phyloP scores from a whole-genome alignment of 2,329 filamentous ascomycete genomes.

The Aspergillus viridinutans region DNA sequence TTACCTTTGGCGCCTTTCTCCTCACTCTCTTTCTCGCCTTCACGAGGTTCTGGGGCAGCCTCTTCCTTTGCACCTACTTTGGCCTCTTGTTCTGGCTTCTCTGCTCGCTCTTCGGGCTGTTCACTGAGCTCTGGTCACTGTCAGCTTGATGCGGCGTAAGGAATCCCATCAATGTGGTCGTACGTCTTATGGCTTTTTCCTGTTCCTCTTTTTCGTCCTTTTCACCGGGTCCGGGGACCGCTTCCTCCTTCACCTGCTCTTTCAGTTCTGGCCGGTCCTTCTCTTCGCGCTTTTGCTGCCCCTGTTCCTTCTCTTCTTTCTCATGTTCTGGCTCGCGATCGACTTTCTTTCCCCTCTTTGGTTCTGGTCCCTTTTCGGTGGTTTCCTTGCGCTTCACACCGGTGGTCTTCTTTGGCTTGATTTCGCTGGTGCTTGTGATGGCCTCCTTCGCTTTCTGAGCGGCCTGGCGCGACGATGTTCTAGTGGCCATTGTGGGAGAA shows the following conservation, averaged over 20 bases:
- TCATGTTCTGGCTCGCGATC: conserved; percentile 8
- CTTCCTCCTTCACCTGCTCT: conserved; percentile 17
- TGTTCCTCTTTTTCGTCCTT: conserved; percentile 1
- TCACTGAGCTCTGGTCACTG: background rate
- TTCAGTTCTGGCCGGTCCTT: conserved; percentile 9
- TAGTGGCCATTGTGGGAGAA: conserved; percentile 24
- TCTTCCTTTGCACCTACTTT: conserved; percentile 3
- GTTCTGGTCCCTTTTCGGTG: conserved; percentile 18
- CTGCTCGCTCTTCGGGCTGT: background rate
- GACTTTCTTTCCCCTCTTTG: conserved; percentile 40
- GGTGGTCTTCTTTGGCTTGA: conserved; percentile 22
- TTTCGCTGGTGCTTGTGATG: conserved; percentile 30
- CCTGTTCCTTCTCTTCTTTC: conserved; percentile 9
- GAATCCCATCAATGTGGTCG: background rate
- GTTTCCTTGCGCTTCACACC: conserved; percentile 40
- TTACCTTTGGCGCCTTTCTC: conserved; percentile 4
- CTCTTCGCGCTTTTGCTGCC: conserved; percentile 4
- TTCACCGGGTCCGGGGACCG: conserved; percentile 11
- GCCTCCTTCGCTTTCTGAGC: conserved; percentile 43
- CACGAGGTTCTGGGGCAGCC: conserved; percentile 6
- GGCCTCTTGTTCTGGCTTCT: conserved; percentile 3
- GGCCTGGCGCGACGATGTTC: conserved; percentile 41
- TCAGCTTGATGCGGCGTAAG: background rate
- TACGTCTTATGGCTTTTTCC: background rate
- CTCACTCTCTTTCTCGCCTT: conserved; percentile 7